A percentile compares a stretch with the other conserved stretches of the same genome.
These are phyloP conservation scores for Monascus purpureus DNA, from an alignment of 495 filamentous ascomycete genomes.

Conservation along the genomic window DNA sequence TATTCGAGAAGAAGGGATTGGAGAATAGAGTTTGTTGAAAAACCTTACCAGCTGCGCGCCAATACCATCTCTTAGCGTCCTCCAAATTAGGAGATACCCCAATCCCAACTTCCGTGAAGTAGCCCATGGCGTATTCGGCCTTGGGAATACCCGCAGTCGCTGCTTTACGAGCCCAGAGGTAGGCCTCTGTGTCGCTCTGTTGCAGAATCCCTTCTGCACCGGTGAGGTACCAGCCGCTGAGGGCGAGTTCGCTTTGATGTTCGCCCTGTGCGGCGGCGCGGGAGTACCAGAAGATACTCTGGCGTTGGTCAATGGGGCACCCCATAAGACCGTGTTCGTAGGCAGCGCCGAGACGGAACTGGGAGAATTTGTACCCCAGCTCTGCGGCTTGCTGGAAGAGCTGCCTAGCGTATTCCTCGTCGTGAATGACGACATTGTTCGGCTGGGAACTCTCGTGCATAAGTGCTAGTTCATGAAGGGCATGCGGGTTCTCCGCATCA, in stretches of 20 bases:
- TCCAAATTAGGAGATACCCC: constrained; percentile 76
- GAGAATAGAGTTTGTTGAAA: constrained; percentile 1
- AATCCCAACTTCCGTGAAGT: constrained; percentile 92
- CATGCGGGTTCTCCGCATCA: constrained; percentile 83
- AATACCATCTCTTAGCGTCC: constrained; percentile 97
- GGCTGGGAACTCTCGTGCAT: constrained; percentile 61
- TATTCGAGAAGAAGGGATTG: neutral
- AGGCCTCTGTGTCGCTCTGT: constrained; percentile 91
- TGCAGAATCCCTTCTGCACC: constrained; percentile 75
- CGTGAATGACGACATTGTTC: constrained; percentile 59
- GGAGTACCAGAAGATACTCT: constrained; percentile 86
- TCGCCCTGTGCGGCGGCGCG: constrained; percentile 86
- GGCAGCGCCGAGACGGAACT: constrained; percentile 74
- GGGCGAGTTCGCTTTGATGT: constrained; percentile 82
- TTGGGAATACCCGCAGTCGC: constrained; percentile 73
- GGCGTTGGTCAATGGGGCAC: constrained; percentile 63
- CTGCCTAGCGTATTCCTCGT: constrained; percentile 62
- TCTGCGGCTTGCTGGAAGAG: constrained; percentile 82
- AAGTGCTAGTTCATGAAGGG: constrained; percentile 80
- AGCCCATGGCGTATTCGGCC: constrained; percentile 96
- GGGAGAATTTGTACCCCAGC: constrained; percentile 86
- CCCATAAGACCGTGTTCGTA: constrained; percentile 85
- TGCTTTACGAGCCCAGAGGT: constrained; percentile 92
- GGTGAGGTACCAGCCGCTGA: constrained; percentile 94
- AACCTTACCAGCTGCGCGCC: constrained; percentile 85